Base-by-base conservation (phyloP, 1,284 basidiomycete species). In the Phlebopus sp. region DNA sequence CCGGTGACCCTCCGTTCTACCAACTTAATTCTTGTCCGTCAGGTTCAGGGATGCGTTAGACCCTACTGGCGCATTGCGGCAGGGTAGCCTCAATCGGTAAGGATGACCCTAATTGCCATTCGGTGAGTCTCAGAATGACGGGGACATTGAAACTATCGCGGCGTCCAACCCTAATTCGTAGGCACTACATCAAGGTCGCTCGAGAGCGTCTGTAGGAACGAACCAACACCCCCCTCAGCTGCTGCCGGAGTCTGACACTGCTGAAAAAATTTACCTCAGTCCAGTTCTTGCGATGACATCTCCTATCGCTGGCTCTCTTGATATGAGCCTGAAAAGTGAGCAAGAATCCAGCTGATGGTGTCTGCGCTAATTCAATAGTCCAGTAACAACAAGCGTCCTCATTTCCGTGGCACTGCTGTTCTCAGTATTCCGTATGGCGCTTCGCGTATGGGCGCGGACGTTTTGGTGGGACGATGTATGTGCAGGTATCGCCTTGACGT, bases 381-480 rank as follows among this genome's bases (percentile, higher is more conserved):
- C 25, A 59, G 60, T 51, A 27, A 36, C 57, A 34, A 49, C 53
- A 25, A 61, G 44, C 41, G n/a, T 30, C 30, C 23, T 64, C 0
- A 48, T 42, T 5, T 41, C 19, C 5, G 25, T 47, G 15, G 42
- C 48, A 21, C 13, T 60, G 3, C 18, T 19, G 13, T 23, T 63
- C 35, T 42, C 48, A 2, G 15, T 36, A 18, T 56, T 41, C 19
- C 47, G 53, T 31, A 3, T 56, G 15, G n/a, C 42, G 17, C 19
- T 27, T 42, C 50, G 49, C 38, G 41, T 45, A 25, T 35, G 18
- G 37, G 46, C 11, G 14, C 42, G 21, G 18, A 48, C 15, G 8
- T 40, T 64, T 18, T 42, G 56, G 53, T 49, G 56, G 46, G 62
- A 63, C 27, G 62, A 59, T 43, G 46, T 23, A 38, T 54, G 40